Evolutionary conservation across 1,139 yeast species (phyloP).

Genomic region (Pichia sp.): DNA sequence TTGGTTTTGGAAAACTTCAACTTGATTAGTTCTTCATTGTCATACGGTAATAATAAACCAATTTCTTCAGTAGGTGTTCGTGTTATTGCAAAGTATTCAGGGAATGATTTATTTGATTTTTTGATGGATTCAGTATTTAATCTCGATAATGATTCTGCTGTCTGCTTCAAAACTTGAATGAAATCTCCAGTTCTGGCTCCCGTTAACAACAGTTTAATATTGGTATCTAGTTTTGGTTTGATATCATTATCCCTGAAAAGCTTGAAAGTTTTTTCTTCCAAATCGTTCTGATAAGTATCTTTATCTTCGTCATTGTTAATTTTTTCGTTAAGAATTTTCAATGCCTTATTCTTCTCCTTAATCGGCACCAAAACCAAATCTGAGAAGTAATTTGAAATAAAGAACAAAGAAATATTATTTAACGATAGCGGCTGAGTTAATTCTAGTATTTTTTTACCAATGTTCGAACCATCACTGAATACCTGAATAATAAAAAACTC

Average conservation of each 20-base stretch:
- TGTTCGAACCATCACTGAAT: constrained; percentile 53
- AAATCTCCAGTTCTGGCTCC: constrained; percentile 52
- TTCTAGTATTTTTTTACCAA: constrained; percentile 47
- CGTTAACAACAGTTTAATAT: constrained; percentile 42
- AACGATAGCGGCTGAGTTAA: constrained; percentile 53
- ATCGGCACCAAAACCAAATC: constrained; percentile 59
- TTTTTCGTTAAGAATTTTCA: constrained; percentile 31
- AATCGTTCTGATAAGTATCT: constrained; percentile 6
- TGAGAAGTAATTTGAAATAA: constrained; percentile 57
- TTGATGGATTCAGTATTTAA: constrained; percentile 24
- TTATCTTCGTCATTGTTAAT: constrained; percentile 2
- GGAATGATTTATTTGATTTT: constrained; percentile 21
- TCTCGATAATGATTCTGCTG: constrained; percentile 29
- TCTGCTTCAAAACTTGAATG: constrained; percentile 28
- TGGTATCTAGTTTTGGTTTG: constrained; percentile 36
- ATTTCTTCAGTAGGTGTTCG: constrained; percentile 45
- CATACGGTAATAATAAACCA: constrained; percentile 46
- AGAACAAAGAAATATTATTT: constrained; percentile 52
- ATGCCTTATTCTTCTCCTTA: constrained; percentile 35
- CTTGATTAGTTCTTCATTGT: constrained; percentile 27
- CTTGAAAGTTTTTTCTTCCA: constrained; percentile 30
- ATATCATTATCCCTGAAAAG: constrained; percentile 35
- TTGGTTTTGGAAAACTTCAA: constrained; percentile 39
- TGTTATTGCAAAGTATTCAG: constrained; percentile 53
- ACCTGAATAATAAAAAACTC: constrained; percentile 49